Evolutionary conservation across 208 protist genomes (phyloP).

Genomic region (Trypanosoma mega): DNA sequence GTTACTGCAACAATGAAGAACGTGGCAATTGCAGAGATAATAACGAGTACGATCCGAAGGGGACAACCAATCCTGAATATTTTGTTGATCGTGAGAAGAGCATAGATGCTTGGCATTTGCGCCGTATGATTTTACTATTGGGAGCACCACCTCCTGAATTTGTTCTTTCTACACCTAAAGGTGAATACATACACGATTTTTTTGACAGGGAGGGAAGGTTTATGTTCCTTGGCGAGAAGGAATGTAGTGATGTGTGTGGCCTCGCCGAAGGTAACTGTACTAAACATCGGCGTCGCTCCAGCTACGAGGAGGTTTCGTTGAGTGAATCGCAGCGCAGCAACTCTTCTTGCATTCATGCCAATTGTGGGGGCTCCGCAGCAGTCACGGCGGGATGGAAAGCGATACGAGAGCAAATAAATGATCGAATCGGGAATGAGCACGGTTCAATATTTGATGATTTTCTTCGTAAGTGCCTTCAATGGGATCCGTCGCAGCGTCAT

Average conservation of each 20-base stretch:
- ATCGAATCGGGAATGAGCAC: constrained; percentile 33
- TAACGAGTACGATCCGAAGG: too few relatives aligned
- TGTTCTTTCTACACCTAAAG: constrained; percentile 30
- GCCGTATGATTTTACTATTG: constrained; percentile 51
- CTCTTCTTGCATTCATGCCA: too few relatives aligned
- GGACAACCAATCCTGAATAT: constrained; percentile 25
- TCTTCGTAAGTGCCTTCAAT: constrained; percentile 45
- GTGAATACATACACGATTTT: constrained; percentile 49
- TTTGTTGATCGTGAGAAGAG: constrained; percentile 47
- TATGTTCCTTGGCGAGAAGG: constrained; percentile 34
- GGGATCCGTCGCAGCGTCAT: constrained; percentile 44
- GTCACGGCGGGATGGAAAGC: constrained; percentile 38
- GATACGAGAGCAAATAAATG: constrained; percentile 30
- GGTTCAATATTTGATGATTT: constrained; percentile 42
- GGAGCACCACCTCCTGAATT: constrained; percentile 43
- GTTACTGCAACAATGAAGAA: too few relatives aligned
- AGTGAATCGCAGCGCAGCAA: too few relatives aligned
- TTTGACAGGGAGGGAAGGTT: constrained; percentile 46
- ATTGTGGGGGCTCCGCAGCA: constrained; percentile 6
- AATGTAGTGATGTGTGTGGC: constrained; percentile 31
- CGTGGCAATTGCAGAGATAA: too few relatives aligned
- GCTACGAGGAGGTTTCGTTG: background rate
- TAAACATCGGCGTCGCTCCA: background rate
- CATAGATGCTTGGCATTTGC: constrained; percentile 52
- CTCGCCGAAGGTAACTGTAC: constrained; percentile 10